Percentiles rank a stretch among this genome's conserved stretches.
Conservation (phyloP, 768 basidiomycete species). For the Pisolithus albus region DNA sequence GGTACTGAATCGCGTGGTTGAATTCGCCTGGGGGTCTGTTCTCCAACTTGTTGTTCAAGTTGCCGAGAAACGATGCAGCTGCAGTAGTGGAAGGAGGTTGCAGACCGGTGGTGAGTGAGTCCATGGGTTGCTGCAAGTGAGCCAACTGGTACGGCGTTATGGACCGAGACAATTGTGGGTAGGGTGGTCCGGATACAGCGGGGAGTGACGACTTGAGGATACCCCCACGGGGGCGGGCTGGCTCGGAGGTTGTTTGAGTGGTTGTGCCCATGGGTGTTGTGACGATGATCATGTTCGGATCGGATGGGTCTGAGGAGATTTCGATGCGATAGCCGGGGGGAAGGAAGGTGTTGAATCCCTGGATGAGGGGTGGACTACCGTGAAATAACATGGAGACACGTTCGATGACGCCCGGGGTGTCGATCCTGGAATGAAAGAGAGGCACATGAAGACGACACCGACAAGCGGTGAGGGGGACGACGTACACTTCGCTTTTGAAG, state of each 20-base stretch:
- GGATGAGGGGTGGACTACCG: slow-evolving; percentile 83
- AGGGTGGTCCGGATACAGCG: slow-evolving; percentile 27
- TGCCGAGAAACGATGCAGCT: slow-evolving; percentile 61
- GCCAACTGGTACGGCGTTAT: slow-evolving; percentile 44
- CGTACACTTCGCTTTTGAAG: slow-evolving; percentile 92
- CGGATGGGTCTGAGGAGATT: slow-evolving; percentile 60
- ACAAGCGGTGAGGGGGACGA: slow-evolving; percentile 11
- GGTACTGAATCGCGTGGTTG: slow-evolving; percentile 92
- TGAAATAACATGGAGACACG: slow-evolving; percentile 91
- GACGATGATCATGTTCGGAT: slow-evolving; percentile 71
- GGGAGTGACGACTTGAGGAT: slow-evolving; percentile 17
- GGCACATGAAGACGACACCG: slow-evolving; percentile 1
- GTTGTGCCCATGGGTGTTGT: slow-evolving; percentile 73
- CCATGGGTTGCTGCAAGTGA: slow-evolving; percentile 26
- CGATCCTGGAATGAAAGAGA: slow-evolving; percentile 55
- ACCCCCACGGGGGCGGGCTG: slow-evolving; percentile 20
- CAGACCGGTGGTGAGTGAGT: slow-evolving; percentile 40
- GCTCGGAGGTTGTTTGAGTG: slow-evolving; percentile 51
- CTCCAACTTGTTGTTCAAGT: slow-evolving; percentile 47
- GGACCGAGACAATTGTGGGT: slow-evolving; percentile 37
- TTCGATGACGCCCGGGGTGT: slow-evolving; percentile 95
- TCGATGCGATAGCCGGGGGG: slow-evolving; percentile 94
- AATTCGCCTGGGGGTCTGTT: slow-evolving; percentile 63
- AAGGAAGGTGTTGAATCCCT: slow-evolving; percentile 97
- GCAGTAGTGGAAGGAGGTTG: slow-evolving; percentile 45